Percentiles rank a stretch among this genome's conserved stretches.
phyloP scores from a whole-genome alignment of 768 basidiomycete genomes.

The Mycena filopes region DNA sequence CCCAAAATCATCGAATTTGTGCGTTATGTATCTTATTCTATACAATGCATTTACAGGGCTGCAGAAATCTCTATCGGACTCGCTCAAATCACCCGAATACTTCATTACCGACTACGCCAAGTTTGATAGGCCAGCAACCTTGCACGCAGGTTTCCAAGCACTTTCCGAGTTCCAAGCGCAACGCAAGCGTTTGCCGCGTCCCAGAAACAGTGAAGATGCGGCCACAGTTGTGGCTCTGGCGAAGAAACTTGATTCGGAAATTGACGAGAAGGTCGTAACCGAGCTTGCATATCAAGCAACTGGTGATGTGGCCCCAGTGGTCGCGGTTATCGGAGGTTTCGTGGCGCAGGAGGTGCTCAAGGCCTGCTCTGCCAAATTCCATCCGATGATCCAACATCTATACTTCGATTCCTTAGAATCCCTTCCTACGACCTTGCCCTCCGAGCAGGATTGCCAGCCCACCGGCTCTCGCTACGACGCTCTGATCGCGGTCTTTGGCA shows the following conservation, averaged over 20 bases:
- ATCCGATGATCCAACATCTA: constrained; percentile 93
- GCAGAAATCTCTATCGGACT: constrained; percentile 94
- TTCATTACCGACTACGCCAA: constrained; percentile 98
- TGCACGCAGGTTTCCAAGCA: constrained; percentile 96
- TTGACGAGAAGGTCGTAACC: constrained; percentile 82
- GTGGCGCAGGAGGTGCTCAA: constrained; percentile 98
- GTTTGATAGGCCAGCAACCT: constrained; percentile 89
- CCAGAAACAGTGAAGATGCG: constrained; percentile 87
- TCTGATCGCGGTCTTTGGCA: constrained; percentile 97
- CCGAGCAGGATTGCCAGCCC: constrained; percentile 87
- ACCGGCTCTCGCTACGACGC: constrained; percentile 88
- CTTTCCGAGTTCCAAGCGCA: constrained; percentile 80
- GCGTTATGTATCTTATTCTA: constrained; percentile 44
- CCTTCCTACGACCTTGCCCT: constrained; percentile 77
- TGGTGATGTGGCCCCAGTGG: constrained; percentile 90
- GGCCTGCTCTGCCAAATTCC: constrained; percentile 97
- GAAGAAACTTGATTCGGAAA: constrained; percentile 79
- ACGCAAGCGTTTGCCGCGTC: constrained; percentile 77
- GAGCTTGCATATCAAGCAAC: constrained; percentile 92
- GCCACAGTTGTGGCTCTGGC: constrained; percentile 75
- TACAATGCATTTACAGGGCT: constrained; percentile 15
- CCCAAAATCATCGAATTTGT: constrained; percentile 96
- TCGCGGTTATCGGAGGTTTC: constrained; percentile 96
- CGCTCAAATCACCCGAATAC: constrained; percentile 81
- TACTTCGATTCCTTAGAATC: constrained; percentile 99